These are phyloP conservation scores for Cordyceps cicadae DNA, from an alignment of 2,329 filamentous ascomycete species.

Conservation along the genomic window DNA sequence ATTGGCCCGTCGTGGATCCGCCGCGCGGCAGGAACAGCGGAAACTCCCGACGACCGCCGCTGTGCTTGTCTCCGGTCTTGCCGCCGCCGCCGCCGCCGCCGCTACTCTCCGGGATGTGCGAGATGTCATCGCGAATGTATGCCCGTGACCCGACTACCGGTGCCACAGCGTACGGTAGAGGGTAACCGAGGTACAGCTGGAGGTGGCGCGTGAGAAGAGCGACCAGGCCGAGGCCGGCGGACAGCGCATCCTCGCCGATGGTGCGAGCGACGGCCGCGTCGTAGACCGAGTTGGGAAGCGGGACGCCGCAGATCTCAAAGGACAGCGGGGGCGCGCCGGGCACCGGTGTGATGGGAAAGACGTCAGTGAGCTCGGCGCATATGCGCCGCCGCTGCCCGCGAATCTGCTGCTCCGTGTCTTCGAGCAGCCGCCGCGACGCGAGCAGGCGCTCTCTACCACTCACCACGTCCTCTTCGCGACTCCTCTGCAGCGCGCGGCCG, in stretches of 20 bases:
- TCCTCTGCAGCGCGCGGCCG: conserved; percentile 52
- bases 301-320: conserved; percentile 74
- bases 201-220: conserved; percentile 67
- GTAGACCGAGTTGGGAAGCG: conserved; percentile 73
- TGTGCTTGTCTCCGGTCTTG: conserved; percentile 19
- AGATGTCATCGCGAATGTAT: conserved; percentile 68
- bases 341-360: conserved; percentile 71
- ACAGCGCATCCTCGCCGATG: conserved; percentile 61
- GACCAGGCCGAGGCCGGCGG: conserved; percentile 74
- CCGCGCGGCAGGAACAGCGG: conserved; percentile 63
- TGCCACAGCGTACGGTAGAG: conserved; percentile 72
- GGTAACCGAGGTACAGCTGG: conserved; percentile 71
- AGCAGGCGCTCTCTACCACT: conserved; percentile 52
- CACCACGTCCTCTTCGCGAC: conserved; percentile 51
- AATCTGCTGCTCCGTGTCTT: conserved; percentile 55
- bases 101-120: conserved; percentile 30
- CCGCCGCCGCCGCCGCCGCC: conserved; percentile 21
- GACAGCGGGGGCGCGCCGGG: conserved; percentile 53
- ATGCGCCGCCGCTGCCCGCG: conserved; percentile 81
- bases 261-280: conserved; percentile 38
- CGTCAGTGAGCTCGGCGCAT: conserved; percentile 68
- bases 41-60: conserved; percentile 52
- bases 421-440: conserved; percentile 51
- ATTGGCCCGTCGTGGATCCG: conserved; percentile 61
- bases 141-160: conserved; percentile 67